These are phyloP conservation scores for Cetradonia linearis DNA, from an alignment of 495 filamentous ascomycete species.

Conservation along the genomic window DNA sequence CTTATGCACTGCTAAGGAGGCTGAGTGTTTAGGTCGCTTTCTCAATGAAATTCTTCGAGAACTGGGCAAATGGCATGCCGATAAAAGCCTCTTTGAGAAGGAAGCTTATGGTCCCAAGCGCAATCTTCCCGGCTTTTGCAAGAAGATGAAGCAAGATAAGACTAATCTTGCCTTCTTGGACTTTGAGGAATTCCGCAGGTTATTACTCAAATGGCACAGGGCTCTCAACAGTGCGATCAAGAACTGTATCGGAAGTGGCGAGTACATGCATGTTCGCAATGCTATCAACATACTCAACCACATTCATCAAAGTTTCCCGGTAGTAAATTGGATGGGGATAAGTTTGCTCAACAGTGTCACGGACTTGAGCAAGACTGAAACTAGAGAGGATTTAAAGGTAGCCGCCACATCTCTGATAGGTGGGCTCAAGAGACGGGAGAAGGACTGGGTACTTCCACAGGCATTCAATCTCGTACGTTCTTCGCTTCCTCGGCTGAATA, in stretches of 20 bases:
- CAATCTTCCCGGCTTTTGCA: conserved; percentile 60
- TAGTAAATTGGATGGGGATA: conserved; percentile 76
- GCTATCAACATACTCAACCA: conserved; percentile 83
- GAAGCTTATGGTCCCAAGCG: conserved; percentile 58
- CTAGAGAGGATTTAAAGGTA: conserved; percentile 80
- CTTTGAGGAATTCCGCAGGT: conserved; percentile 73
- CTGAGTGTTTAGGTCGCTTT: conserved; percentile 82
- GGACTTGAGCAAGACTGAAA: conserved; percentile 53
- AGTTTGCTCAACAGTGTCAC: conserved; percentile 59
- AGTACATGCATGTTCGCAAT: conserved; percentile 98
- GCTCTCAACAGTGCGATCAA: conserved; percentile 64
- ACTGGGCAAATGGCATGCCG: conserved; percentile 72
- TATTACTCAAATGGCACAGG: conserved; percentile 85
- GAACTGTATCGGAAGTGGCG: conserved; percentile 62
- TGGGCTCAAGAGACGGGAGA: conserved; percentile 67
- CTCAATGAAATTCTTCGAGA: conserved; percentile 69
- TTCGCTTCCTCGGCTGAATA: conserved; percentile 19
- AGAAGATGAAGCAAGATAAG: conserved; percentile 47
- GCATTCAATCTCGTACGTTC: conserved; percentile 45
- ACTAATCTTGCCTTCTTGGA: conserved; percentile 58
- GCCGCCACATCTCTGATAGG: conserved; percentile 76
- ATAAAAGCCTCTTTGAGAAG: conserved; percentile 65
- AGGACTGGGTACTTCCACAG: conserved; percentile 77
- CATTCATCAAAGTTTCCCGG: conserved; percentile 69
- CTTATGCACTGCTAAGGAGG: conserved; percentile 76